Evolutionary conservation across 768 basidiomycete genomes (phyloP), one percentile per base, ranked within the genome.

Genomic region (Hypholoma fasciculare): DNA sequence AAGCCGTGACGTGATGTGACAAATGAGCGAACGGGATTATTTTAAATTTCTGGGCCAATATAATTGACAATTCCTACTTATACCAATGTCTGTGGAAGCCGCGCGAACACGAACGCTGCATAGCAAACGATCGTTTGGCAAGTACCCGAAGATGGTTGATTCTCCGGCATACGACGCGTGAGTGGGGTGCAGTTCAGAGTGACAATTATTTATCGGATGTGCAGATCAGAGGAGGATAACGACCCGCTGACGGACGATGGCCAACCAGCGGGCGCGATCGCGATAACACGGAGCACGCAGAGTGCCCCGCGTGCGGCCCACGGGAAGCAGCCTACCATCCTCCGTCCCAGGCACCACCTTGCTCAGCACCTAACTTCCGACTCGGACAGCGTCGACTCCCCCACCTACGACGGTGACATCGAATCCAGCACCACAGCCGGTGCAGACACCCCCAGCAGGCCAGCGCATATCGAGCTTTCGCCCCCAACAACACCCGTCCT

Each of bases 391-490:
- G 81, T 89, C 8, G 92, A 94, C 69, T 92, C 89, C 0, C 92
- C 92, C 7, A 94, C 92, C 0, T 94, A 95, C 71, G 93, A 95
- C 67, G 93, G 93, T 56, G 93, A 95, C 72, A 80, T 95, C 56
- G 93, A 94, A 69, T 89, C 86, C 46, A 87, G 85, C 64, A 86
- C 87, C 1, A 88, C 86, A 7, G 84, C 81, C 20, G 79, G 82
- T 34, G 72, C 76, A 7, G 82, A 83, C 49, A 72, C 70, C 58
- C 68, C 72, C 73, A 74, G 54, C 74, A 74, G 56, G 71, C 78
- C 62, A 76, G 64, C 39, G 62, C 60, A 20, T 23, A 23, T 16
- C 23, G 48, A 49, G 27, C 48, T 49, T 23, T 73, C 73, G 40
- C 67, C 79, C 2, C 78, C 82, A 46, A 64, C 69, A n/a, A 69